Evolutionary conservation across 208 protist genomes (phyloP), one percentile per base, ranked within the genome.

Genomic region (Lotmaria passim): DNA sequence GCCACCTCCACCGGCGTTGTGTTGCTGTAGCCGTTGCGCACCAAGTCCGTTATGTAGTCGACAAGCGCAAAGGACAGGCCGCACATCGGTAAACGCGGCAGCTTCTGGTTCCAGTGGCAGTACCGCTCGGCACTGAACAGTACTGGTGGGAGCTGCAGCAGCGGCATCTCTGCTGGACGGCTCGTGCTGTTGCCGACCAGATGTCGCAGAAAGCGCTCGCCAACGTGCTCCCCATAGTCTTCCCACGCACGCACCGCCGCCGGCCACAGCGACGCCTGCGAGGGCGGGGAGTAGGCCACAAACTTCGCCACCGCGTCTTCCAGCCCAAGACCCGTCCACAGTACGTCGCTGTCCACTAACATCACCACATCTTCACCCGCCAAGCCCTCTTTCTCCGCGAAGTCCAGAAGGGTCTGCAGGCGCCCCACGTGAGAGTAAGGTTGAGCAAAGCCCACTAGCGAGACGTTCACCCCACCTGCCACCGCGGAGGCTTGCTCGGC

Each of bases 181-280:
- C 31, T n/a, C 31, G 36, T 52, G 43, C 12, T 28, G 41, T 65
- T 65, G 43, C 4, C 7, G 19, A 21, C 26, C 8, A 73, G 36
- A 3, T 24, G 33, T 0, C 24, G 43, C 34, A 88, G 73, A 53
- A 84, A 64, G 31, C 19, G 5, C 24, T 57, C 30, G 7, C 33
- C 72, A 5, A 47, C 44, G 33, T 64, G 26, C 41, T 74, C 68
- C 19, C 78, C 78, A 30, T 79, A 82, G 43, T 82, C 78, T 43
- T 82, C 78, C 78, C 78, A 82, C 26, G 73, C 73, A 19, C 78
- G 72, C 46, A 83, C 78, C 12, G 74, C 74, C 14, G 64, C 72
- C 8, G 78, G 67, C 52, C 78, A 75, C 3, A 83, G 64, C 21
- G 36, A 48, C 12, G 56, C 72, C 61, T 72, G 64, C 21, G 50